These are phyloP conservation scores for Penicillium sp. DNA, from an alignment of 2,329 filamentous ascomycete species.

Conservation along the genomic window DNA sequence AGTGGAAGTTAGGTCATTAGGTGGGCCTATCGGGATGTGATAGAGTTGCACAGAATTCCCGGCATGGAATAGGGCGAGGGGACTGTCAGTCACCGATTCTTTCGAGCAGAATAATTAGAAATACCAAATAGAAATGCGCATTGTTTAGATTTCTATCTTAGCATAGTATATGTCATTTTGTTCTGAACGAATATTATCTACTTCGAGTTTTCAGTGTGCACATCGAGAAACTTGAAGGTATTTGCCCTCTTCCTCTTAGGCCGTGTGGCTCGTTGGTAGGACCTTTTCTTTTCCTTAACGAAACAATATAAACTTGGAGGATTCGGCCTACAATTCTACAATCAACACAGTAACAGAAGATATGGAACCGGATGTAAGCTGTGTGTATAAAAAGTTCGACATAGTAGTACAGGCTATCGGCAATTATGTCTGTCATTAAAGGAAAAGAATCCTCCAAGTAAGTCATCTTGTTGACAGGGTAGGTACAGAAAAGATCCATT, in stretches of 20 bases:
- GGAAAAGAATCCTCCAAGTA: conserved; percentile 1
- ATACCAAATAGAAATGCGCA: not conserved
- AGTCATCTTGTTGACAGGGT: conserved; percentile 9
- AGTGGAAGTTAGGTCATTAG: not conserved
- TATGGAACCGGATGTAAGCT: not conserved
- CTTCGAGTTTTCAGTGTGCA: not conserved
- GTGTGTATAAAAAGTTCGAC: not conserved
- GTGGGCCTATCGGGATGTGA: not conserved
- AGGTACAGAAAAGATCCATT: conserved; percentile 21
- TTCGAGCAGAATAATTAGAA: not conserved
- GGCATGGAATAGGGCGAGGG: not conserved
- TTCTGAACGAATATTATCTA: not conserved
- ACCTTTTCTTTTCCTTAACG: not conserved
- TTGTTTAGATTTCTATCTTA: not conserved
- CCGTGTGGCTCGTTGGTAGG: too few relatives aligned
- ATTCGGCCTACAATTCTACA: not conserved
- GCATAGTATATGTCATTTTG: not conserved
- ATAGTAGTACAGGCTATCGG: conserved; percentile 12
- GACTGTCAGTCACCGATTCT: not conserved
- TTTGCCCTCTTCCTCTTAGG: not conserved
- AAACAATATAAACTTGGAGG: too few relatives aligned
- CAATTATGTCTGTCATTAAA: not conserved
- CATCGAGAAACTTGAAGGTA: not conserved
- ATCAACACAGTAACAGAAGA: not conserved
- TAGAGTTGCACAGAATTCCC: not conserved